Evolutionary conservation across 2,329 filamentous ascomycete species (phyloP), one percentile per base, ranked within the genome.

Genomic region (Lasiodiplodia citricola): DNA sequence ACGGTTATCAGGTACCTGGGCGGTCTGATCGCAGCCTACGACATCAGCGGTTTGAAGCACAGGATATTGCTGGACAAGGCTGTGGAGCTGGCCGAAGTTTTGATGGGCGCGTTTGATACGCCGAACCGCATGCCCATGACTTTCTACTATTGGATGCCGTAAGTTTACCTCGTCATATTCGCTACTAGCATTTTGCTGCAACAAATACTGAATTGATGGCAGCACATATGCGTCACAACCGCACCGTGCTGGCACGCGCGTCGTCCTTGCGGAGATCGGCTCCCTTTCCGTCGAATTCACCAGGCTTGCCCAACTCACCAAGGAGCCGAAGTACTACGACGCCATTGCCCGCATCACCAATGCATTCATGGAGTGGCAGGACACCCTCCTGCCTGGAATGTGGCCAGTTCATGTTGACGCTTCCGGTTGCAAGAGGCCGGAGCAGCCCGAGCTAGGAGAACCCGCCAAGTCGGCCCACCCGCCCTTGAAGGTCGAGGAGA

Each of bases 1-100:
- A 91, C 89, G 0, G 91, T 86, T 13, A 92, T 92, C 69, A 86
- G 90, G 52, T 92, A 92, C 74, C 83, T 92, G 0, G 90, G 90
- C 16, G 90, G 90, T 1, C 84, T 92, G 67, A 74, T 92, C 67
- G 86, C 87, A n/a, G 90, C 90, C 0, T 91, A 91, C 74, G 90
- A 92, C 74, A 77, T 92, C 25, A 91, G 88, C 73, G 83, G 81
- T 41, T 83, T 83, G 67, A 80, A 84, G 69, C 80, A 84, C 69
- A 75, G 76, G 31, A 80, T 82, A n/a, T 77, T 92, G 66, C 80
- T 92, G 50, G 79, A 79, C 51, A 91, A 92, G 76, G 88, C 90
- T 1, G 80, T 83, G 1, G 87, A 91, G 78, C 82, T 92, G 13
- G 90, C 86, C 23, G 86, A 90, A 69, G 79, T 92, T 74, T 80